Evolutionary conservation across 2,329 filamentous ascomycete genomes (phyloP), one percentile per base, ranked within the genome.

Genomic region (Penicillium sp.): DNA sequence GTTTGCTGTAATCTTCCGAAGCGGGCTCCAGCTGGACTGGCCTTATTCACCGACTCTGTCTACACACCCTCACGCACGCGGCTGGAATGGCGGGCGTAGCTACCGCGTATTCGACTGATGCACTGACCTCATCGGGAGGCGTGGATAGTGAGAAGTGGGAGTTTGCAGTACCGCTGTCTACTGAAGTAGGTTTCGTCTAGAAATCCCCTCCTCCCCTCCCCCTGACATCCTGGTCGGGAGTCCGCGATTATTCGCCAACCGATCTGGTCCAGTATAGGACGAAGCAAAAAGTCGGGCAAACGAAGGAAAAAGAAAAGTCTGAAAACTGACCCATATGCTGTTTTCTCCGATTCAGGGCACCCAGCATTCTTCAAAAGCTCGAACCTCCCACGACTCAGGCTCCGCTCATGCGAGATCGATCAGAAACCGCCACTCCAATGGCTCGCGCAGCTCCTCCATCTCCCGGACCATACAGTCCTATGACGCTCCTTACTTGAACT

Each of bases 21-120:
- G 46, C 56, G 58, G 70, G 69, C 66, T 70, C 66, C 73, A 76
- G 74, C 73, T 75, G 73, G 72, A 62, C 73, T 76, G 74, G 70
- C 70, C 67, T 70, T 68, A 56, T 60, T 67, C 59, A 26, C 35
- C 30, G 25, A 38, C 54, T 52, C 49, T 48, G 30, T 37, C 22
- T 33, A 22, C 48, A 59, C 26, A 46, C 22, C 28, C 37, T 38
- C 33, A 45, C 52, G 55, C 42, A 48, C 46, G 57, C 53, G n/a
- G 46, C 58, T 62, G 73, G 72, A 69, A 79, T 79, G 77, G 76
- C 76, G 72, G 77, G 76, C 59, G 71, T 76, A 62, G 70, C 76
- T 61, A 76, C 77, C 60, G 75, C 75, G 42, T 76, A 74, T 68
- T 73, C 76, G 52, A 66, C 74, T 67, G 76, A 79, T 73, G 70